Evolutionary conservation across 768 basidiomycete genomes (phyloP).

Genomic region (Hirschioporus abietinus): DNA sequence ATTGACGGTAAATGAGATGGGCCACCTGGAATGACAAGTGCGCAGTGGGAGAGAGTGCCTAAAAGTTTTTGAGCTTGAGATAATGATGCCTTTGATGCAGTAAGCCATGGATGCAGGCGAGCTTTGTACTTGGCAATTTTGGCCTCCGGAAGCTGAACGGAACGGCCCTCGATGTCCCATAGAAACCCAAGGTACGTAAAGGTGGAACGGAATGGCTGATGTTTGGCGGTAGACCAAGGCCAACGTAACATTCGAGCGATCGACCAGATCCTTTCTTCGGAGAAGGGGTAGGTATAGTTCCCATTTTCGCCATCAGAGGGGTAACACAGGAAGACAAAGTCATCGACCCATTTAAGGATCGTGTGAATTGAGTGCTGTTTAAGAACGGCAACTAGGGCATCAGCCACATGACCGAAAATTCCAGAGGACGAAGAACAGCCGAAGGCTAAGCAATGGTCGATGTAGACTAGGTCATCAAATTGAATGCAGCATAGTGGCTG

Average conservation of each 20-base stretch:
- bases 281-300: slow-evolving; percentile 14
- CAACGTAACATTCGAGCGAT: slow-evolving; percentile 23
- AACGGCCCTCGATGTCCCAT: slow-evolving; percentile 27
- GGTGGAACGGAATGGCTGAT: slow-evolving; percentile 18
- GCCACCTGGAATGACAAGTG: slow-evolving; percentile 26
- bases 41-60: slow-evolving; percentile 30
- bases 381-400: slow-evolving; percentile 27
- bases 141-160: slow-evolving; percentile 24
- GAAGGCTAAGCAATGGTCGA: slow-evolving; percentile 27
- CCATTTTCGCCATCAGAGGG: slow-evolving; percentile 6
- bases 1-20: slow-evolving; percentile 26
- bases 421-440: slow-evolving; percentile 25
- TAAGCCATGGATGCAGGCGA: slow-evolving; percentile 22
- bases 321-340: slow-evolving; percentile 22
- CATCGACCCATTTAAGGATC: slow-evolving; percentile 25
- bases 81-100: background rate
- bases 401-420: slow-evolving; percentile 27
- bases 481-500: slow-evolving; percentile 21
- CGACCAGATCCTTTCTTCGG: slow-evolving; percentile 19
- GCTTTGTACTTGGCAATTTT: slow-evolving; percentile 27
- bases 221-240: slow-evolving; percentile 32
- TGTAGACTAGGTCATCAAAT: slow-evolving; percentile 21
- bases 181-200: slow-evolving; percentile 35
- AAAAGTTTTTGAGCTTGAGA: slow-evolving; percentile 18
- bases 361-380: slow-evolving; percentile 12